These are phyloP conservation scores for Alternaria gansuensis DNA, from an alignment of 2,329 filamentous ascomycete genomes.

Conservation along the genomic window DNA sequence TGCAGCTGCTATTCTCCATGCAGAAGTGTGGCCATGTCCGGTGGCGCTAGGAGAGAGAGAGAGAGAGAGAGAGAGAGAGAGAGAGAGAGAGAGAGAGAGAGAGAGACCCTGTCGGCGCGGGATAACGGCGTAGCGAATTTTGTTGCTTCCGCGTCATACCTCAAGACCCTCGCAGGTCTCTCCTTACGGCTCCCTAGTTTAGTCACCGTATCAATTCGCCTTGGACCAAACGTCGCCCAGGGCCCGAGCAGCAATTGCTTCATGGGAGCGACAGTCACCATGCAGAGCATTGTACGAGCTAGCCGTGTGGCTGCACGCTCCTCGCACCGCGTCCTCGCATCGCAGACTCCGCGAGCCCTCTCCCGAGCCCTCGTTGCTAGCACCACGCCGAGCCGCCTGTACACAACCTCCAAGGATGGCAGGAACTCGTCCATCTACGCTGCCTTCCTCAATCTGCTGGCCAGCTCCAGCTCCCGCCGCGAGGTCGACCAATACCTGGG, in stretches of 20 bases:
- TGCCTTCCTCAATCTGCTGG: constrained; percentile 88
- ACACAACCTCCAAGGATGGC: constrained; percentile 46
- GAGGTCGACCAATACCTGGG: constrained; percentile 98
- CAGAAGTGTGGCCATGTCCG: not conserved
- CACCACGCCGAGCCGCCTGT: constrained; percentile 42
- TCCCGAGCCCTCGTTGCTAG: constrained; percentile 46
- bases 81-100: not conserved
- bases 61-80: not conserved
- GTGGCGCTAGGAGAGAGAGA: constrained; percentile 1
- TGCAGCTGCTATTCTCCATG: constrained; percentile 3
- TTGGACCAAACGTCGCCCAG: constrained; percentile 28
- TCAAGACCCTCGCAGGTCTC: constrained; percentile 9
- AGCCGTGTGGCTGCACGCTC: constrained; percentile 50
- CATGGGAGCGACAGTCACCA: constrained; percentile 42
- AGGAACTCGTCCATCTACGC: constrained; percentile 58
- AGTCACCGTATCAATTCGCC: constrained; percentile 30
- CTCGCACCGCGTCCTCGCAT: constrained; percentile 46
- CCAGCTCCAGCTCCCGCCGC: constrained; percentile 94
- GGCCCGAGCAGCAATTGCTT: constrained; percentile 25
- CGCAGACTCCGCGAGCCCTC: constrained; percentile 39
- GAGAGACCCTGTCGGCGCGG: constrained; percentile 2
- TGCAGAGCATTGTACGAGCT: constrained; percentile 53
- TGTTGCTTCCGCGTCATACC: constrained; percentile 39
- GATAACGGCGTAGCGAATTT: constrained; percentile 42
- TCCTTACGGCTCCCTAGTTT: constrained; percentile 25